phyloP scores from a whole-genome alignment of 257 asterid species.

The Nicotiana tomentosiformis region DNA sequence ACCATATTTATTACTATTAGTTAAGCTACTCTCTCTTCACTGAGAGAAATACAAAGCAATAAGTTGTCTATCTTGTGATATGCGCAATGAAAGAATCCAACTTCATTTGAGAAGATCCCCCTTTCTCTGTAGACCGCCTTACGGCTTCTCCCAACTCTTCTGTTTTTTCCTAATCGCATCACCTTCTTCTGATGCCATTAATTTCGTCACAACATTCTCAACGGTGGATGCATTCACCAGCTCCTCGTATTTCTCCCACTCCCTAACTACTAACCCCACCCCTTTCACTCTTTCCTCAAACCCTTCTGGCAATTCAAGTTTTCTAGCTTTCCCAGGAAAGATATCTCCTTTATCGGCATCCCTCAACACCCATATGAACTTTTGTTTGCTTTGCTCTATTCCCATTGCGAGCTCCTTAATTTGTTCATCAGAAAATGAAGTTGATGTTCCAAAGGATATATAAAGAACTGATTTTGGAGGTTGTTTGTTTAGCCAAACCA shows the following conservation, averaged over 20 bases:
- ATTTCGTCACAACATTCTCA: constrained; percentile 18
- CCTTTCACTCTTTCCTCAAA: constrained; percentile 33
- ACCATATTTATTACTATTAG: no score
- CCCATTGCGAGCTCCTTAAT: constrained; percentile 40
- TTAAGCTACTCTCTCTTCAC: no score
- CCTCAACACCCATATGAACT: constrained; percentile 43
- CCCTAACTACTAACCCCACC: constrained; percentile 37
- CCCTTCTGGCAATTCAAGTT: constrained; percentile 20
- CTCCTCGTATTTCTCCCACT: constrained; percentile 27
- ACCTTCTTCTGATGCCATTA: constrained; percentile 40
- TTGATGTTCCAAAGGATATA: constrained; percentile 43
- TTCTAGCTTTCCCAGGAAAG: background rate
- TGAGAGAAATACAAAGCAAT: background rate
- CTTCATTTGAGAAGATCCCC: constrained; percentile 12
- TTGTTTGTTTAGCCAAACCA: constrained; percentile 40
- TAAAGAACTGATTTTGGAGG: constrained; percentile 31
- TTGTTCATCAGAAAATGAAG: constrained; percentile 24
- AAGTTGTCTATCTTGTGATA: constrained; percentile 14
- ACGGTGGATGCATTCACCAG: constrained; percentile 18
- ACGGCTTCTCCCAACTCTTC: constrained; percentile 30
- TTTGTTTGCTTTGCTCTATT: constrained; percentile 27
- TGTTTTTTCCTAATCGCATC: constrained; percentile 29
- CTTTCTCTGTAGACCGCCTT: constrained; percentile 30
- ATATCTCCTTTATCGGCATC: constrained; percentile 32
- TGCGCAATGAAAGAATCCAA: constrained; percentile 25